Evolutionary conservation across 2,329 filamentous ascomycete genomes (phyloP).

Genomic region (Orbilia ellipsospora): DNA sequence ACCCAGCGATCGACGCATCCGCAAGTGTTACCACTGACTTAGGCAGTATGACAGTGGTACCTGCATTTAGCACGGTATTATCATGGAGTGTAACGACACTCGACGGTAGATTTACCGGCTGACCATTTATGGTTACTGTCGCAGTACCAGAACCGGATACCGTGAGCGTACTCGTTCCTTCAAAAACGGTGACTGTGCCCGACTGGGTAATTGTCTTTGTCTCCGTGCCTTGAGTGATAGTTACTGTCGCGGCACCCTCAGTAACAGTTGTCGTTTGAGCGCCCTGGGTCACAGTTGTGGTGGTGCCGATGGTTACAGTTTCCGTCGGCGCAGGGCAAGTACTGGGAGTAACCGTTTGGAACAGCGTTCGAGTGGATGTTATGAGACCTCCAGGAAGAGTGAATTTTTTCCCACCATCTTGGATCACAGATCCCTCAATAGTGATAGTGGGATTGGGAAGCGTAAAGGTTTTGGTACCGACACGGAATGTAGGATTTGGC

Average conservation of each 20-base stretch:
- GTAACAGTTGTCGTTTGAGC: background rate
- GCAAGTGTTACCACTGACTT: background rate
- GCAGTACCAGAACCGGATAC: background rate
- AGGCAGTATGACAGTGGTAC: background rate
- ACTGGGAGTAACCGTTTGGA: background rate
- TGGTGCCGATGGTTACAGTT: background rate
- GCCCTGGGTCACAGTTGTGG: background rate
- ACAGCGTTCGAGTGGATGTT: background rate
- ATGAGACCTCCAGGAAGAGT: conserved; percentile 6
- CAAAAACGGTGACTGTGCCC: conserved; percentile 2
- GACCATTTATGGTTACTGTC: conserved; percentile 2
- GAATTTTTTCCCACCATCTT: conserved; percentile 9
- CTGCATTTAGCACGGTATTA: conserved; percentile 4
- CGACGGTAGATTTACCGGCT: background rate
- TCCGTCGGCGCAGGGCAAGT: background rate
- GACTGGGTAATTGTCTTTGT: conserved; percentile 8
- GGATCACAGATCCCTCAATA: background rate
- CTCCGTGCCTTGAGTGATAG: background rate
- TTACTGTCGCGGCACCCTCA: background rate
- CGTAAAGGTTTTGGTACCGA: background rate
- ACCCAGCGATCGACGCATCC: background rate
- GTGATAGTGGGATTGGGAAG: background rate
- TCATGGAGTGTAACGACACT: background rate
- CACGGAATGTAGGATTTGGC: conserved; percentile 7
- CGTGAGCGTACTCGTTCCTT: background rate